A percentile compares a stretch with the other conserved stretches of the same genome.
phyloP scores from a whole-genome alignment of 352 stramenopile species.

The Phytophthora rubi region DNA sequence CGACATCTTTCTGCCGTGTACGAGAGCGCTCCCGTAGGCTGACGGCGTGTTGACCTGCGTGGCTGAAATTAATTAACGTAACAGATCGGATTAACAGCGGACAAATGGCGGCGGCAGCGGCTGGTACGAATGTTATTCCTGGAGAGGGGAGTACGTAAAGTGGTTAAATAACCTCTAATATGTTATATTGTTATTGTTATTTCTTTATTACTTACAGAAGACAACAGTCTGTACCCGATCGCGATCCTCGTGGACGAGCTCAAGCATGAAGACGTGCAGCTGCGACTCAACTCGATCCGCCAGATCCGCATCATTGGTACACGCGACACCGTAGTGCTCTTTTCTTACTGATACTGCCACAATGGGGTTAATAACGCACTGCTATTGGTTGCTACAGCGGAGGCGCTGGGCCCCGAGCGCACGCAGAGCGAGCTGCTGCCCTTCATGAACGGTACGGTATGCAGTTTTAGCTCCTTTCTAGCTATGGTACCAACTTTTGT shows the following conservation, averaged over 20 bases:
- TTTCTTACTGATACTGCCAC: neutral
- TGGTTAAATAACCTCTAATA: conserved; percentile 9
- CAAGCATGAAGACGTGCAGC: conserved; percentile 92
- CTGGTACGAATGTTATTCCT: conserved; percentile 31
- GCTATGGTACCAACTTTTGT: conserved; percentile 1
- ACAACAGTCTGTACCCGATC: conserved; percentile 89
- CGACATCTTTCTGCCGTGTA: neutral
- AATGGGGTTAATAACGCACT: conserved; percentile 13
- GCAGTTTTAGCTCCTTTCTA: neutral
- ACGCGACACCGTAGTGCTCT: neutral
- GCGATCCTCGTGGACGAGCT: conserved; percentile 93
- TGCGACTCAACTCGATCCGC: conserved; percentile 92
- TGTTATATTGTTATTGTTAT: conserved; percentile 20
- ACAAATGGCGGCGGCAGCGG: conserved; percentile 40
- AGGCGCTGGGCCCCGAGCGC: conserved; percentile 89
- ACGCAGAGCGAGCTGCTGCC: conserved; percentile 97
- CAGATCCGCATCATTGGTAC: conserved; percentile 92
- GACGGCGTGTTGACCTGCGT: neutral
- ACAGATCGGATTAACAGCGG: conserved; percentile 21
- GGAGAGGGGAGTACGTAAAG: neutral
- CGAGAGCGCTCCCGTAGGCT: neutral
- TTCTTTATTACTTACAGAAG: conserved; percentile 29
- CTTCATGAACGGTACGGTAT: conserved; percentile 95
- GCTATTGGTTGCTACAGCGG: conserved; percentile 48
- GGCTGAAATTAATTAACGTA: conserved; percentile 7